phyloP scores from a whole-genome alignment of 225 moss, liverwort and hornwort genomes.

The Polytrichum commune region DNA sequence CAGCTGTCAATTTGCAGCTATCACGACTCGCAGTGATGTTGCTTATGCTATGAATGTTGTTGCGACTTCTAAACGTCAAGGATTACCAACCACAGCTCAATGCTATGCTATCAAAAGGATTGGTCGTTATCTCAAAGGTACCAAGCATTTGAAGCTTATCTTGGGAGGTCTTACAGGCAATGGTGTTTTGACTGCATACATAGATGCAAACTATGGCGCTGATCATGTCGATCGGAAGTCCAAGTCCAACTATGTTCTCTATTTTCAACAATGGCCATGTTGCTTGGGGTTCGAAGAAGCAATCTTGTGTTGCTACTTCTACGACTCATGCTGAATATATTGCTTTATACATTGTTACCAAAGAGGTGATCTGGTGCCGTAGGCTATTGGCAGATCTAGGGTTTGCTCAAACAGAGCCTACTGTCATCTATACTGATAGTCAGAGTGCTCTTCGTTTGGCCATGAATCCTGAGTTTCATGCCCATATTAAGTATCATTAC shows the following conservation, averaged over 20 bases:
- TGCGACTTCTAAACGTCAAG: no score
- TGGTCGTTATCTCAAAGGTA: neutral
- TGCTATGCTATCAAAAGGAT: neutral
- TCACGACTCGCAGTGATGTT: no score
- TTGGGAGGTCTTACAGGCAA: neutral
- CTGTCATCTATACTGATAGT: neutral
- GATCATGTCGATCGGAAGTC: neutral
- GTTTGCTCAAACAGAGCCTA: neutral
- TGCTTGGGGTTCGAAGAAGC: neutral
- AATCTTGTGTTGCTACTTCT: neutral
- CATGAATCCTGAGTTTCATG: neutral
- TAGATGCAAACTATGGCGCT: neutral
- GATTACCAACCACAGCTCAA: no score
- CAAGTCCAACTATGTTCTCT: neutral
- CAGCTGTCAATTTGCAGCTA: no score
- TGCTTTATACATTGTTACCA: neutral
- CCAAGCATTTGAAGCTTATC: neutral
- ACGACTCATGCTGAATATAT: neutral
- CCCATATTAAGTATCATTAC: neutral
- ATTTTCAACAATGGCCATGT: neutral
- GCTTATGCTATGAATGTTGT: no score
- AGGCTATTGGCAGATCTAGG: neutral
- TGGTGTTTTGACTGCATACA: neutral
- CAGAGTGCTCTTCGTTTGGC: neutral
- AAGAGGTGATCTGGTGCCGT: neutral